Base-by-base conservation (phyloP, 345 rosid genomes). In the Eucalyptus curtisii region DNA sequence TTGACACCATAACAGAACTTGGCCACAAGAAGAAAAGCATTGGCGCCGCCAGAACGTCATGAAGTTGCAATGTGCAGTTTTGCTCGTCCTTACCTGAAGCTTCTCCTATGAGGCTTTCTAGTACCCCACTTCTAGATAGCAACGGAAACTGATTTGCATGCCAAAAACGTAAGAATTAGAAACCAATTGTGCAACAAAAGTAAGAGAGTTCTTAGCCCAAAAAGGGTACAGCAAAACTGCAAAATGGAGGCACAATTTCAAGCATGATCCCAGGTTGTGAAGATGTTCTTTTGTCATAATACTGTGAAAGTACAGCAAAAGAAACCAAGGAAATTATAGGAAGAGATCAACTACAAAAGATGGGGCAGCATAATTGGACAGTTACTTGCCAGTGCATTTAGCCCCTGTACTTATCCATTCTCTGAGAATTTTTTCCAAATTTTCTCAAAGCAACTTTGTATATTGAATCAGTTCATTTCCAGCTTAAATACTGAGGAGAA, bases 1-100 rank as follows among this genome's bases (percentile, higher is more conserved):
- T 91, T 95, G 37, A 95, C 96, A 68, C 96, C 97, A 89, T 97
- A 97, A 86, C 97, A 97, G 93, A 97, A 96, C 64, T 96, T 96
- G 59, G 97, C 97, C 13, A 94, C 95, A 20, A 94, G 95, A 89
- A 96, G 90, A 91, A 97, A 97, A 17, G 96, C 89, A 87, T 94
- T 95, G 33, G 96, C 92, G 88, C 99, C 98, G 27, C 98, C 99
- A 22, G 99, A 42, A 96, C 57, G 89, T 96, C 99, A 88, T 94
- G 97, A 89, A 97, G 95, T 90, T 93, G 94, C 82, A 97, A 85
- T 49, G 88, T 86, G 88, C 95, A 90, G 52, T 91, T 92, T 40
- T 91, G 93, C 53, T 92, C 95, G 25, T 92, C 90, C 88, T 88
- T 87, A 27, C 61, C 88, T 8, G 95, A 92, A 47, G 88, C 86